These are phyloP conservation scores for Gossypium australe DNA, from an alignment of 345 rosid genomes.

Conservation along the genomic window DNA sequence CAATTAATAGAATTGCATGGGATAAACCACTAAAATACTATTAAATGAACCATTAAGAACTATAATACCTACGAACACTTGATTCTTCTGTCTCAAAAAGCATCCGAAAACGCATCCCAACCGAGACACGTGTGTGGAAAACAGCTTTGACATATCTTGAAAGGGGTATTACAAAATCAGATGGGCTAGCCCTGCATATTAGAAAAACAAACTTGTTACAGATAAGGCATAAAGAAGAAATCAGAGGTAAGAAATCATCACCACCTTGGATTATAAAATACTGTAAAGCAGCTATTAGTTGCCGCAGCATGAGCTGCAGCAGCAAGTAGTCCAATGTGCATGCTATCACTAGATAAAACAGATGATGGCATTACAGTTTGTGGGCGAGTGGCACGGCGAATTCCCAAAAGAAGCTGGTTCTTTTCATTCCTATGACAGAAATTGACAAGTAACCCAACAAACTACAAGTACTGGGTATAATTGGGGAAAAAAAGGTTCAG, in stretches of 20 bases:
- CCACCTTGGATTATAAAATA: slow-evolving; percentile 45
- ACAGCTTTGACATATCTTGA: slow-evolving; percentile 5
- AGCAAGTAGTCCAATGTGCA: slow-evolving; percentile 49
- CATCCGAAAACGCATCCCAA: slow-evolving; percentile 73
- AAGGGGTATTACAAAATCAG: slow-evolving; percentile 62
- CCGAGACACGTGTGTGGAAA: background rate
- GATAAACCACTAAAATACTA: background rate
- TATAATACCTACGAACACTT: slow-evolving; percentile 54
- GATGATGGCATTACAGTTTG: slow-evolving; percentile 42
- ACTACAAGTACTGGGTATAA: background rate
- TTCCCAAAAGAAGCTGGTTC: slow-evolving; percentile 45
- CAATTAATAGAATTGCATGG: background rate
- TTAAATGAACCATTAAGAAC: background rate
- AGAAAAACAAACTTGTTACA: slow-evolving; percentile 4
- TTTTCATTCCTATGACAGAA: slow-evolving; percentile 33
- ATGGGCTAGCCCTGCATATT: slow-evolving; percentile 57
- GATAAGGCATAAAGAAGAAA: background rate
- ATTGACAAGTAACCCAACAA: background rate
- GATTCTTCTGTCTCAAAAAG: slow-evolving; percentile 74
- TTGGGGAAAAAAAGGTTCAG: background rate
- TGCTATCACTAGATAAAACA: slow-evolving; percentile 43
- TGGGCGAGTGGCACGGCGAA: slow-evolving; percentile 37
- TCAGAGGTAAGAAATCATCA: background rate
- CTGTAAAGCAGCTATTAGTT: slow-evolving; percentile 40
- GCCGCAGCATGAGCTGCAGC: slow-evolving; percentile 51